phyloP scores from a whole-genome alignment of 768 basidiomycete species.

The Paxillus rubicundulus region DNA sequence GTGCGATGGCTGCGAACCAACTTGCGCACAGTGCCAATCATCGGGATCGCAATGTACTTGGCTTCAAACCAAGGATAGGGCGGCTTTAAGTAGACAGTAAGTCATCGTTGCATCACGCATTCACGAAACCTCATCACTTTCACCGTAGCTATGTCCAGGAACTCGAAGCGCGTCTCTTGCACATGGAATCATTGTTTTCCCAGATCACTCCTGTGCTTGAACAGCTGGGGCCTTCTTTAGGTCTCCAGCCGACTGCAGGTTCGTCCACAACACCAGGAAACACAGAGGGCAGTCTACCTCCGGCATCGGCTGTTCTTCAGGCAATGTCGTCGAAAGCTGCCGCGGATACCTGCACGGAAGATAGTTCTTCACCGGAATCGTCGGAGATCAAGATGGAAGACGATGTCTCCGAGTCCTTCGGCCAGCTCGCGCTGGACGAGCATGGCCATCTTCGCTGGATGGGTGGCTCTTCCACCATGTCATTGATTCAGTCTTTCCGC shows the following conservation, averaged over 20 bases:
- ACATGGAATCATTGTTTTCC: slow-evolving; percentile 84
- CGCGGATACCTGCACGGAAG: slow-evolving; percentile 34
- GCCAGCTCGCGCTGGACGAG: slow-evolving; percentile 84
- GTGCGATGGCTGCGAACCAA: slow-evolving; percentile 85
- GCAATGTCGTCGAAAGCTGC: slow-evolving; percentile 39
- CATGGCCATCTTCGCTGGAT: slow-evolving; percentile 92
- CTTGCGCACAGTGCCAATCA: slow-evolving; percentile 75
- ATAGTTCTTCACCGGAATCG: slow-evolving; percentile 32
- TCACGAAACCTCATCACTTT: slow-evolving; percentile 17
- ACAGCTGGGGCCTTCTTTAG: slow-evolving; percentile 58
- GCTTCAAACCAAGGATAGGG: slow-evolving; percentile 90
- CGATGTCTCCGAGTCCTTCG: slow-evolving; percentile 82
- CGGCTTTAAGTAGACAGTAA: slow-evolving; percentile 85
- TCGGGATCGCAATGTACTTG: slow-evolving; percentile 81
- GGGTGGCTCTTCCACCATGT: slow-evolving; percentile 89
- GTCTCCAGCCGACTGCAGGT: slow-evolving; percentile 37
- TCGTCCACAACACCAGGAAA: slow-evolving; percentile 24
- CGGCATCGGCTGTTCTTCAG: slow-evolving; percentile 30
- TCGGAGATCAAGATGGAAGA: slow-evolving; percentile 45
- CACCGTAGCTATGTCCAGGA: slow-evolving; percentile 80
- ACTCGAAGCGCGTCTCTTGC: slow-evolving; percentile 80
- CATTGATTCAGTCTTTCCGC: slow-evolving; percentile 84
- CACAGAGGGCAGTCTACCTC: slow-evolving; percentile 18
- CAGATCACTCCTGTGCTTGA: slow-evolving; percentile 80
- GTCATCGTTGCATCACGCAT: slow-evolving; percentile 28